A percentile compares a stretch with the other conserved stretches of the same genome.
These are phyloP conservation scores for Phytophthora citricola DNA, from an alignment of 352 stramenopile genomes.

Conservation along the genomic window DNA sequence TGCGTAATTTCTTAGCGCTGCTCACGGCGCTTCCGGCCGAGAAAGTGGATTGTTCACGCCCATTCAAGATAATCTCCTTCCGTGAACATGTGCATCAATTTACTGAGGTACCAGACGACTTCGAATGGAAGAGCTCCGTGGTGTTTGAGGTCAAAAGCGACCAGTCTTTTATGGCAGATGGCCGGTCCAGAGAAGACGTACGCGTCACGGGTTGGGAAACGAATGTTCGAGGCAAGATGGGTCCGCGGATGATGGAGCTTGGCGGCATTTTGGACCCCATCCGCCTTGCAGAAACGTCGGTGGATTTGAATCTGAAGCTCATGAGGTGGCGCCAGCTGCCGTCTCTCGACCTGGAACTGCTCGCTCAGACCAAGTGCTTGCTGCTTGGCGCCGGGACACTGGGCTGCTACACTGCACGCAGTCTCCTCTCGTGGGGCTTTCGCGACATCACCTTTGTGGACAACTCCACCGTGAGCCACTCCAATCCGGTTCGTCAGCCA, in stretches of 20 bases:
- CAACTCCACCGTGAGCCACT: constrained; percentile 97
- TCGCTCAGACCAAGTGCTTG: constrained; percentile 94
- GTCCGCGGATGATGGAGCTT: constrained; percentile 81
- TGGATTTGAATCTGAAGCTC: constrained; percentile 99
- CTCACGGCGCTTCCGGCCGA: constrained; percentile 47
- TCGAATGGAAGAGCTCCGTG: constrained; percentile 63
- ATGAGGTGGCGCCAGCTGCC: constrained; percentile 99
- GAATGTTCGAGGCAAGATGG: constrained; percentile 77
- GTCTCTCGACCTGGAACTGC: constrained; percentile 90
- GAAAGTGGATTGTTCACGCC: constrained; percentile 38
- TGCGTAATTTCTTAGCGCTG: constrained; percentile 88
- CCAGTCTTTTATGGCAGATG: constrained; percentile 39
- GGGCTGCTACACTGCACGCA: constrained; percentile 96
- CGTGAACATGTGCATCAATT: constrained; percentile 76
- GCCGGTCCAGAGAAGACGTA: constrained; percentile 38
- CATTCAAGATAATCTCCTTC: constrained; percentile 70
- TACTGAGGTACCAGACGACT: constrained; percentile 39
- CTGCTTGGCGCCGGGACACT: constrained; percentile 96
- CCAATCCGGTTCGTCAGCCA: constrained; percentile 97
- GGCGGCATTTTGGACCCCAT: constrained; percentile 76
- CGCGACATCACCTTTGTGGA: constrained; percentile 98
- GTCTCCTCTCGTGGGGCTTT: constrained; percentile 97
- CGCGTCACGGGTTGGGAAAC: constrained; percentile 76
- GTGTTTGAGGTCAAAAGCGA: constrained; percentile 63
- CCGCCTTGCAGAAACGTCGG: constrained; percentile 94